Evolutionary conservation across 2,329 filamentous ascomycete genomes (phyloP).

Genomic region (Cladobotryum mycophilum): DNA sequence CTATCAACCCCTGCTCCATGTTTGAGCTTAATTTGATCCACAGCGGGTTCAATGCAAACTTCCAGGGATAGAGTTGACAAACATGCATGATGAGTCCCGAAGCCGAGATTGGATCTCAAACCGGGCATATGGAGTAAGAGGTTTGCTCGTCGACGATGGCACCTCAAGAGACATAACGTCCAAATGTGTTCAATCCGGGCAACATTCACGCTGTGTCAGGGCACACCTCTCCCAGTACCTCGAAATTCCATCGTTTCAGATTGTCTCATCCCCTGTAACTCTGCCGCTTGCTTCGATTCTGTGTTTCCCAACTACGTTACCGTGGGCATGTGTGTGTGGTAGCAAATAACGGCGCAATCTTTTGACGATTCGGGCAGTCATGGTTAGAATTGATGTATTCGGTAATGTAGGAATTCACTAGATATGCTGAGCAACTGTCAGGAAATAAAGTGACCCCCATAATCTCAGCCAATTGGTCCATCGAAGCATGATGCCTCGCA

Average conservation of each 20-base stretch:
- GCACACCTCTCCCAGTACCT: background rate
- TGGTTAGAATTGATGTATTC: too few species aligned
- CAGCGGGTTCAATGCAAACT: background rate
- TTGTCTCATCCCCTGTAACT: background rate
- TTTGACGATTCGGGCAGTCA: too few species aligned
- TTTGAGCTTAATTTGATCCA: constrained; percentile 11
- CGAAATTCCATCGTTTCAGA: background rate
- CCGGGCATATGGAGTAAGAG: background rate
- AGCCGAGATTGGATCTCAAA: too few species aligned
- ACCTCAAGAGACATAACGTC: background rate
- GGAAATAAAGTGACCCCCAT: background rate
- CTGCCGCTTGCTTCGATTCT: background rate
- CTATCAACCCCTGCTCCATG: constrained; percentile 2
- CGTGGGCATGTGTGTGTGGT: too few species aligned
- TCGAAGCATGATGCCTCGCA: too few species aligned
- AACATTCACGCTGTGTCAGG: too few species aligned
- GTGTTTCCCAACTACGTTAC: background rate
- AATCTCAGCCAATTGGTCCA: background rate
- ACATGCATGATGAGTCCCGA: background rate
- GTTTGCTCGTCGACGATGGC: background rate
- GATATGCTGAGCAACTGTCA: background rate
- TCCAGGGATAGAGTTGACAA: background rate
- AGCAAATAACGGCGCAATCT: too few species aligned
- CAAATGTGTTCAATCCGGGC: too few species aligned
- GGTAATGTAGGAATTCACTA: too few species aligned